Evolutionary conservation across 306 rosid genomes (phyloP), one percentile per base, ranked within the genome.

Genomic region (Pyrus bretschneideri): DNA sequence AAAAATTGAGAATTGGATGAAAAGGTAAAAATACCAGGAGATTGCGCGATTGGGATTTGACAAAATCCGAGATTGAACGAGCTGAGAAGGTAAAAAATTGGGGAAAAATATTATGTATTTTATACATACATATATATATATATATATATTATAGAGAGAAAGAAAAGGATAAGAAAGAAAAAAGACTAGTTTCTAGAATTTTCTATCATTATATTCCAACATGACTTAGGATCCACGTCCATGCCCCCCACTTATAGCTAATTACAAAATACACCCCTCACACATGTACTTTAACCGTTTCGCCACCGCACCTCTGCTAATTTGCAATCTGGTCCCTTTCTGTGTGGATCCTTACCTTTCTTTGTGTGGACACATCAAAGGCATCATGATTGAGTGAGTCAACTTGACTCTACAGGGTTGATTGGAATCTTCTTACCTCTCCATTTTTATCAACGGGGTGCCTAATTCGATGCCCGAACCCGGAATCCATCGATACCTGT

Each of bases 171-270:
- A 62, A 74, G 78, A 62, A 46, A 42, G 8, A 22, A 21, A 21
- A 60, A 58, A 42, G 70, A 27, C 35, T 11, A 57, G 82, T 21
- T 85, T 83, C 89, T 81, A 81, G 88, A 87, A 85, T 59, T 82
- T 87, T 83, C 89, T 22, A 46, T 57, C 33, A 46, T 62, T 78
- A 31, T 58, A 75, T 70, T 69, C 80, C 45, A 66, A 70, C 75
- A 12, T 85, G 66, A 86, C 89, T 83, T 85, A 64, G 69, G 67
- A 81, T 74, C 72, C 72, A 88, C 87, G 86, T 42, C 67, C 67
- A 0, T 14, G 3, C 35, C 67, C 38, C 1, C 2, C n/a, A 49
- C 55, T 49, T 49, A 51, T 14, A 51, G 55, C 55, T 5, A 51
- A 51, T 5, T 51, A 51, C 55, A 51, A 5, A 15, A 49, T 49